Conservation (phyloP, 305 asterid species). For the Stenogyne calaminthoides region DNA sequence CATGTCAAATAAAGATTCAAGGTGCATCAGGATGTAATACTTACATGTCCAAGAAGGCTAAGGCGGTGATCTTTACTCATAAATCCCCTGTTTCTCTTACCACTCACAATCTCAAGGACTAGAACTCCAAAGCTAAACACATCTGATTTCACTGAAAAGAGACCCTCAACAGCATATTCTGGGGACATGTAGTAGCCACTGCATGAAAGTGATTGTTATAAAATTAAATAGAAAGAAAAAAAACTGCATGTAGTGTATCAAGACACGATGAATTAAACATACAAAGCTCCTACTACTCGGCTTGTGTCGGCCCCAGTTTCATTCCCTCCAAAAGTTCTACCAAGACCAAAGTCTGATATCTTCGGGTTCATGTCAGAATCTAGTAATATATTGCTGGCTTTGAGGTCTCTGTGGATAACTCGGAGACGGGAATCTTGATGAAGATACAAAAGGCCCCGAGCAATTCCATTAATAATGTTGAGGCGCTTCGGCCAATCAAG, state of each 20-base stretch:
- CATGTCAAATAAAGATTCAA: neutral
- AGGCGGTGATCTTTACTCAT: slow-evolving; percentile 12
- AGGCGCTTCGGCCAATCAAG: slow-evolving; percentile 41
- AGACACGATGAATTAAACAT: neutral
- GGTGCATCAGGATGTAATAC: neutral
- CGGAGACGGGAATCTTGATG: slow-evolving; percentile 50
- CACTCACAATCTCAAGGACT: slow-evolving; percentile 39
- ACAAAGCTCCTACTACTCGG: slow-evolving; percentile 50
- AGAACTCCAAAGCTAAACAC: slow-evolving; percentile 43
- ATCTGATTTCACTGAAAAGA: slow-evolving; percentile 42
- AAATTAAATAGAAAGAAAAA: slow-evolving; percentile 20
- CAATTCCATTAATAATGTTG: slow-evolving; percentile 39
- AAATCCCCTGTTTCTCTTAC: slow-evolving; percentile 38
- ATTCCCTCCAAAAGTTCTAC: slow-evolving; percentile 39
- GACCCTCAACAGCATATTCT: slow-evolving; percentile 40
- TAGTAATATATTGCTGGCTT: slow-evolving; percentile 43
- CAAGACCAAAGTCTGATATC: slow-evolving; percentile 50
- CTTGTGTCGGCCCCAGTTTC: slow-evolving; percentile 42
- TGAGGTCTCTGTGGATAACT: slow-evolving; percentile 46
- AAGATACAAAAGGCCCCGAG: slow-evolving; percentile 49
- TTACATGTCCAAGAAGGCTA: slow-evolving; percentile 34
- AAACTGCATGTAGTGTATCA: neutral
- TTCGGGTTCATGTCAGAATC: slow-evolving; percentile 43
- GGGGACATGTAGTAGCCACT: slow-evolving; percentile 49
- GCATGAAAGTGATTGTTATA: neutral